These are phyloP conservation scores for Ogataea zsoltii DNA, from an alignment of 805 yeast genomes.

Conservation along the genomic window DNA sequence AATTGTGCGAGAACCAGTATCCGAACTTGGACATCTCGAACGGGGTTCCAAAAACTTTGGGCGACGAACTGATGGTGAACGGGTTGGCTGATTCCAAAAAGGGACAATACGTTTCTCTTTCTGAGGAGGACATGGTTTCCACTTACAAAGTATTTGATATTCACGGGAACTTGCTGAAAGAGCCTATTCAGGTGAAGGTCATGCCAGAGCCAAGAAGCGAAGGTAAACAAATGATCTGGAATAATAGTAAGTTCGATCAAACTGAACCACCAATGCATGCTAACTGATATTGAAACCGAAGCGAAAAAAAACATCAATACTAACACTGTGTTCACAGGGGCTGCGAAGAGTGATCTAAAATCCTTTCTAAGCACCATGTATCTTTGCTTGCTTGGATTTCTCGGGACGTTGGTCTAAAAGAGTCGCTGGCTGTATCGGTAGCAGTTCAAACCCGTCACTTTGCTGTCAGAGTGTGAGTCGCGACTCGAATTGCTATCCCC, in stretches of 20 bases:
- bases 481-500: background rate
- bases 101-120: conserved; percentile 53
- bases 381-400: conserved; percentile 15
- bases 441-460: background rate
- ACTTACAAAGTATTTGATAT: conserved; percentile 43
- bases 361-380: conserved; percentile 12
- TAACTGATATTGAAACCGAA: background rate
- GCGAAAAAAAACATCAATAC: background rate
- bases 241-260: conserved; percentile 24
- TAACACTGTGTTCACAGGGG: conserved; percentile 11
- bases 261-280: conserved; percentile 11
- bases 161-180: conserved; percentile 39
- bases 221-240: conserved; percentile 19
- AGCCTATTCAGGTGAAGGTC: conserved; percentile 26
- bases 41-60: conserved; percentile 47
- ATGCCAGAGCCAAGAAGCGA: conserved; percentile 28
- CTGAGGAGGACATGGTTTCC: conserved; percentile 43
- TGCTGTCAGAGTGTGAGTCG: background rate
- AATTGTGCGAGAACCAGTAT: conserved; percentile 41
- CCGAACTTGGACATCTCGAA: conserved; percentile 42
- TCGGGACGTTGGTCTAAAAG: conserved; percentile 11
- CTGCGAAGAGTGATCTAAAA: conserved; percentile 11
- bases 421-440: background rate
- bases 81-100: conserved; percentile 47
- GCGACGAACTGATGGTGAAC: conserved; percentile 43